Conservation (phyloP, 1,284 basidiomycete genomes). For the Mrakiaceae sp. region DNA sequence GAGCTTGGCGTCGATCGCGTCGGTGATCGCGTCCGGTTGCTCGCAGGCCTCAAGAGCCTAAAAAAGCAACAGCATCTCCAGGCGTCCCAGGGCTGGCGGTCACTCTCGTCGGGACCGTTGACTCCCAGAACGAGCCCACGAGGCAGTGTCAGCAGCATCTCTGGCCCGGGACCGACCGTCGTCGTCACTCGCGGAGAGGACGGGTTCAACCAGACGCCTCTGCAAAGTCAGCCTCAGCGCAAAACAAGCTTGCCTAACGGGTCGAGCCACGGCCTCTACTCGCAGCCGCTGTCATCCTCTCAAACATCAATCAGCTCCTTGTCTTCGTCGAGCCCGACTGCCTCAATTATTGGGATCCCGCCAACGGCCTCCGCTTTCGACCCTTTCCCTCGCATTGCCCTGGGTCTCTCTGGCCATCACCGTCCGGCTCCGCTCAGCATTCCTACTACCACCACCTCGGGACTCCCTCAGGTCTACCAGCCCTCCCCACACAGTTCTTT, state of each 20-base stretch:
- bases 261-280: no score
- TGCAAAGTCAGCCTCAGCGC: no score
- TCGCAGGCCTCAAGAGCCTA: conserved; percentile 69
- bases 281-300: no score
- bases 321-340: no score
- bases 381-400: background rate
- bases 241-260: no score
- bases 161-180: conserved; percentile 2
- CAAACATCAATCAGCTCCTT: no score
- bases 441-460: conserved; percentile 17
- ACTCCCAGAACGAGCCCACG: no score
- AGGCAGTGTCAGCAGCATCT: no score
- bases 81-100: no score
- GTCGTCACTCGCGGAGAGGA: conserved; percentile 12
- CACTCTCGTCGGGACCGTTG: no score
- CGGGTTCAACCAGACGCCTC: no score
- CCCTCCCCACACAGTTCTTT: background rate
- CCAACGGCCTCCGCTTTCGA: background rate
- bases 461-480: conserved; percentile 21
- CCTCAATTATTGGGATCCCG: no score
- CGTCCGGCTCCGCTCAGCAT: conserved; percentile 25
- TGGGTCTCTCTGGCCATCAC: background rate
- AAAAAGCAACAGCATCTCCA: conserved; percentile 32
- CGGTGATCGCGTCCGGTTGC: conserved; percentile 75
- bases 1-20: conserved; percentile 81